Base-by-base conservation (phyloP, 768 basidiomycete genomes). In the Leccinum aurantiacum region DNA sequence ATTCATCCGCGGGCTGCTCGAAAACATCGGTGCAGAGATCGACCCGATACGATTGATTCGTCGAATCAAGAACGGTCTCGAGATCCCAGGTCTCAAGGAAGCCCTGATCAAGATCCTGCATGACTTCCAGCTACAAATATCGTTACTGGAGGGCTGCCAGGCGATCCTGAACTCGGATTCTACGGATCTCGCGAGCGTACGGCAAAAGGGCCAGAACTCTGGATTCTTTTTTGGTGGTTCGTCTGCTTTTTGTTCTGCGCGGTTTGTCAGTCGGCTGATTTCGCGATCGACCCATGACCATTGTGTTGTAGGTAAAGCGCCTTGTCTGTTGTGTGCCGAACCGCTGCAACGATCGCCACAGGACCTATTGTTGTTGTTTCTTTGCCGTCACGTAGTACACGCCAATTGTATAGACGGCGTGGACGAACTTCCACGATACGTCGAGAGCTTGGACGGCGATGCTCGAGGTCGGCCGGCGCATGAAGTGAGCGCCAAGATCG, bases 101-200 rank as follows among this genome's bases (percentile, higher is more conserved):
- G 95, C 96, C 4, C 76, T 98, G 35, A 92, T 98, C 77, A 98
- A 97, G 82, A 98, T 99, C 56, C 76, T 99, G 53, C 94, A 96
- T 63, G 95, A 97, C 69, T 97, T 95, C 70, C 93, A 98, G 69
- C 77, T 98, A 7, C 96, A 96, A 73, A 90, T 93, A 25, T 95
- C 93, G 9, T 75, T 99, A 10, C 78, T 98, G 53, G 94, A 97
- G 64, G 96, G 96, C 2, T 97, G 95, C 69, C 89, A 92, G 74
- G 84, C 84, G 4, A 93, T 98, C 54, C 72, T 98, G 58, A 82
- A 91, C 57, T 86, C 90, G 14, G 96, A 98, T 73, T 89, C 89
- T 65, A 80, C 85, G 1, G 82, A 85, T 47, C 81, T 97, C 35
- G 87, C 89, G 3, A 77, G 78, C 52, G 79, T 77, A 60, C 76